phyloP scores from a whole-genome alignment of 805 yeast species.

The Wickerhamomyces chambardii region DNA sequence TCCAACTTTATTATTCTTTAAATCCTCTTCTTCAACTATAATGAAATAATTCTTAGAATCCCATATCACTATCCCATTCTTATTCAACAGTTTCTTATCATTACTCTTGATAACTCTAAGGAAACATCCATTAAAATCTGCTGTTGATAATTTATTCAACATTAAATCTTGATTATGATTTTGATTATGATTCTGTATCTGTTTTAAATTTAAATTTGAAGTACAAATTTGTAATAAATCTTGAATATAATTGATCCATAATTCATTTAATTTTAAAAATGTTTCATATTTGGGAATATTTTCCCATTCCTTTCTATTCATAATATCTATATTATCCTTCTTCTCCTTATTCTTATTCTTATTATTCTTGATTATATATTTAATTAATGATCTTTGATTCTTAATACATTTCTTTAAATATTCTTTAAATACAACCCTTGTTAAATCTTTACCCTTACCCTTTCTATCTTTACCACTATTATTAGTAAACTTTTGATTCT shows the following conservation, averaged over 20 bases:
- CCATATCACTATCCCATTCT: slow-evolving; percentile 72
- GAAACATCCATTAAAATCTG: slow-evolving; percentile 77
- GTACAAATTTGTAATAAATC: slow-evolving; percentile 37
- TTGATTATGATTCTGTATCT: slow-evolving; percentile 1
- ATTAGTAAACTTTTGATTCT: slow-evolving; percentile 8
- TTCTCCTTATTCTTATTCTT: slow-evolving; percentile 2
- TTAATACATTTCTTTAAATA: slow-evolving; percentile 15
- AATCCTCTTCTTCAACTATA: slow-evolving; percentile 33
- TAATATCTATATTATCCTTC: slow-evolving; percentile 5
- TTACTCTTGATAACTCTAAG: slow-evolving; percentile 49
- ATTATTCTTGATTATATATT: slow-evolving; percentile 18
- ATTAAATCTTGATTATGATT: slow-evolving; percentile 9
- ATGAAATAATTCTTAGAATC: slow-evolving; percentile 72
- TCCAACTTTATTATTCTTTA: slow-evolving; percentile 33
- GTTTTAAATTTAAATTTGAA: slow-evolving; percentile 4
- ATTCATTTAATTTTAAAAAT: slow-evolving; percentile 42
- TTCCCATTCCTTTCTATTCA: slow-evolving; percentile 13
- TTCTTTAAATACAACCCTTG: slow-evolving; percentile 20
- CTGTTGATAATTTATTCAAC: slow-evolving; percentile 54
- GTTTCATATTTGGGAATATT: slow-evolving; percentile 33
- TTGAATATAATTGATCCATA: slow-evolving; percentile 68
- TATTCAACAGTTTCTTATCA: slow-evolving; percentile 49
- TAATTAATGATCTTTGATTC: slow-evolving; percentile 16
- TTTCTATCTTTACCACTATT: slow-evolving; percentile 8
- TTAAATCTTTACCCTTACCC: slow-evolving; percentile 18